These are phyloP conservation scores for Sporothrix curviconia DNA, from an alignment of 2,329 filamentous ascomycete species.

Conservation along the genomic window DNA sequence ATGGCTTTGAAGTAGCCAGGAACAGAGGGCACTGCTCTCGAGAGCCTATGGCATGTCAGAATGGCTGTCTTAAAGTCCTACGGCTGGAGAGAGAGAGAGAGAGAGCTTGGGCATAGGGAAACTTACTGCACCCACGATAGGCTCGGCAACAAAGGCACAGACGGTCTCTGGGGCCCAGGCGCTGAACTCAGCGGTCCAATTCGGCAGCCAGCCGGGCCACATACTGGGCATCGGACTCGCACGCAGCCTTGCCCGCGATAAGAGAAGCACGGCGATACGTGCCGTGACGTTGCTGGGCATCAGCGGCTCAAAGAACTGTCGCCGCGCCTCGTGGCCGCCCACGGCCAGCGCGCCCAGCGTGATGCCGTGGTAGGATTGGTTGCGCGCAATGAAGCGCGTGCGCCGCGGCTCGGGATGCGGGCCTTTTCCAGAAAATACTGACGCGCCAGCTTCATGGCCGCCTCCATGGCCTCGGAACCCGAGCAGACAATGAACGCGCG, in stretches of 20 bases:
- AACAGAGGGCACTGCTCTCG: constrained; percentile 45
- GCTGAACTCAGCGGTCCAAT: constrained; percentile 59
- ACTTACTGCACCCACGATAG: constrained; percentile 63
- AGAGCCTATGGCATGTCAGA: constrained; percentile 33
- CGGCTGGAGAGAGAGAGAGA: not conserved
- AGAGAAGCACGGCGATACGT: constrained; percentile 60
- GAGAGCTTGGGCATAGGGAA: not conserved
- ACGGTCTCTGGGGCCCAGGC: constrained; percentile 59
- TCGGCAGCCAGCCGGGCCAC: constrained; percentile 55
- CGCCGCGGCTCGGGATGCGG: constrained; percentile 48
- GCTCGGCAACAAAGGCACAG: constrained; percentile 67
- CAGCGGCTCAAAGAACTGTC: constrained; percentile 56
- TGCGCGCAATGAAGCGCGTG: constrained; percentile 59
- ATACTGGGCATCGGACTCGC: constrained; percentile 54
- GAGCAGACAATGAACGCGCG: constrained; percentile 34
- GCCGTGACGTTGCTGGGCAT: constrained; percentile 50
- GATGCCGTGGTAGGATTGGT: constrained; percentile 65
- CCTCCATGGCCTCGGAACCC: constrained; percentile 58
- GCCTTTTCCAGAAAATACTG: constrained; percentile 57
- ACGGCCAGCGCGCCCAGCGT: constrained; percentile 62
- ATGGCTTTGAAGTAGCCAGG: constrained; percentile 45
- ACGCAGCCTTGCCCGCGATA: constrained; percentile 46
- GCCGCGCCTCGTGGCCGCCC: constrained; percentile 55
- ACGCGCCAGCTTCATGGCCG: constrained; percentile 55
- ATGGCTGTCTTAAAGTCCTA: no score